Conservation (phyloP, 768 basidiomycete genomes). For the Boletus insuetus region DNA sequence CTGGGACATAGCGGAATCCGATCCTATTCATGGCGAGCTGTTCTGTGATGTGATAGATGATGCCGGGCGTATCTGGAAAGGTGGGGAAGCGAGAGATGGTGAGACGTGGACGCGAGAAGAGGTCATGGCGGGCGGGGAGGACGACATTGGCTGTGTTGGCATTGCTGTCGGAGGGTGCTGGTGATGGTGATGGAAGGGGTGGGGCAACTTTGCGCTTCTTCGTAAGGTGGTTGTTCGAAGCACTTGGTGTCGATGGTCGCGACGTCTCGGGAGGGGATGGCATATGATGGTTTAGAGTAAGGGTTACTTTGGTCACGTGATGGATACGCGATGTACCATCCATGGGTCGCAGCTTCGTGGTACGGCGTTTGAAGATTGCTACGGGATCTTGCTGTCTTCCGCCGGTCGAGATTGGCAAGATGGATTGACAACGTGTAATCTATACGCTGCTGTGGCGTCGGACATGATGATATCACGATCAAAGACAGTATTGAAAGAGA, state of each 20-base stretch:
- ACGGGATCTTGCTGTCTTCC: no score
- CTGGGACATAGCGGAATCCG: constrained; percentile 78
- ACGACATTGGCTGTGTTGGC: constrained; percentile 44
- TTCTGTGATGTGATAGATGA: constrained; percentile 62
- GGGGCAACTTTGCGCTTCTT: constrained; percentile 56
- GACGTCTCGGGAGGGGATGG: constrained; percentile 29
- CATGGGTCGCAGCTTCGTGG: background rate
- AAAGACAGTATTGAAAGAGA: background rate
- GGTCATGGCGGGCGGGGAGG: constrained; percentile 64
- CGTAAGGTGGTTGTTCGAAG: constrained; percentile 12
- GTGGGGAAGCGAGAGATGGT: constrained; percentile 72
- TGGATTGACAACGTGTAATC: no score
- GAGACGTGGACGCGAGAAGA: constrained; percentile 66
- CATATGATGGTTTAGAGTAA: constrained; percentile 1
- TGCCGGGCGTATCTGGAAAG: constrained; percentile 58
- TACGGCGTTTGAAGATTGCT: background rate
- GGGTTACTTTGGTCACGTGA: constrained; percentile 20
- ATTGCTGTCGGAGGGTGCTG: constrained; percentile 57
- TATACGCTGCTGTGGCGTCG: no score
- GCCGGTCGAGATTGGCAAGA: no score
- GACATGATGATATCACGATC: no score
- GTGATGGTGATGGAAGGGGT: constrained; percentile 43
- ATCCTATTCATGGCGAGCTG: constrained; percentile 70
- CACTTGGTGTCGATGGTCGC: constrained; percentile 33
- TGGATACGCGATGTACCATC: constrained; percentile 2